These are phyloP conservation scores for Aechmea fasciata DNA, from an alignment of 176 grass and related monocot species.

Conservation along the genomic window DNA sequence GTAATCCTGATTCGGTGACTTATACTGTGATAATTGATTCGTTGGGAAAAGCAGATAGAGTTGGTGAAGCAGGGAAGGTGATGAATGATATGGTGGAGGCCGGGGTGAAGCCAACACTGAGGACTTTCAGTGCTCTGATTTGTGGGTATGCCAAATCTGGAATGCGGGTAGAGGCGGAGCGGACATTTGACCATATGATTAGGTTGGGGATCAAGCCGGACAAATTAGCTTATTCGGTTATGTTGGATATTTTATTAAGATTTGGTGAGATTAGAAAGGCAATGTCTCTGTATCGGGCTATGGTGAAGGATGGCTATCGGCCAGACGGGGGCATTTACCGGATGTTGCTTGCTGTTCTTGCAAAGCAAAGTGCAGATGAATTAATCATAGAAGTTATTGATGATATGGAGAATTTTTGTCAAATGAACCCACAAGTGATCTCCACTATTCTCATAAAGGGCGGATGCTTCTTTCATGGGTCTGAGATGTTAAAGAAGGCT, in stretches of 20 bases:
- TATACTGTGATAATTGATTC: slow-evolving; percentile 86
- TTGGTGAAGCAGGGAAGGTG: slow-evolving; percentile 68
- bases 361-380: slow-evolving; percentile 28
- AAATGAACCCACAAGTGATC: slow-evolving; percentile 44
- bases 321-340: slow-evolving; percentile 54
- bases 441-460: slow-evolving; percentile 48
- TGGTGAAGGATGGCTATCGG: slow-evolving; percentile 54
- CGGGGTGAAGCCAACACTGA: slow-evolving; percentile 65
- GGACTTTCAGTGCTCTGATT: slow-evolving; percentile 77
- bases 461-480: slow-evolving; percentile 51
- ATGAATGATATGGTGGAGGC: slow-evolving; percentile 65
- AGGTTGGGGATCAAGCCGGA: slow-evolving; percentile 71
- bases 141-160: slow-evolving; percentile 82
- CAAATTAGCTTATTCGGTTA: slow-evolving; percentile 66
- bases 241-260: slow-evolving; percentile 73
- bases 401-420: slow-evolving; percentile 61
- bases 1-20: slow-evolving; percentile 73
- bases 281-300: slow-evolving; percentile 52
- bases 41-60: slow-evolving; percentile 68
- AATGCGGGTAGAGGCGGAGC: slow-evolving; percentile 48
- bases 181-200: slow-evolving; percentile 59
- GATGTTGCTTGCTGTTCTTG: slow-evolving; percentile 44
- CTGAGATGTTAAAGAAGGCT: slow-evolving; percentile 61
- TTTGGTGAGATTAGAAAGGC: slow-evolving; percentile 50
- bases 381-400: slow-evolving; percentile 56